Percentiles rank a stretch among this genome's conserved stretches.
Evolutionary conservation across 495 filamentous ascomycete species (phyloP).

Genomic region (Lentithecium fluviatile): DNA sequence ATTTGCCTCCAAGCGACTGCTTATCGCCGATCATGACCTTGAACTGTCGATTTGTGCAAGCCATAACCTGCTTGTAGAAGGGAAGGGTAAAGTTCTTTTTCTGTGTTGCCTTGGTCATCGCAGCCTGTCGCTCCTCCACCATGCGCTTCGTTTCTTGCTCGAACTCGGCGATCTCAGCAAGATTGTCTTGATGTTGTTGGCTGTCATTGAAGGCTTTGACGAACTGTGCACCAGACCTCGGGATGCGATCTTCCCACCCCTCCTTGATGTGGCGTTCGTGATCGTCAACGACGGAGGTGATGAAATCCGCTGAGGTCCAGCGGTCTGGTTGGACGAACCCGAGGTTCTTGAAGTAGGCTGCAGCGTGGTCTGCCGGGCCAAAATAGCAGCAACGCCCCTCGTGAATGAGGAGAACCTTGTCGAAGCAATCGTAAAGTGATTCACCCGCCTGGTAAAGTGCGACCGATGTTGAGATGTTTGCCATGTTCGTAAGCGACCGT

Average conservation of each 20-base stretch:
- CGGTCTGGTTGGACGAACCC: constrained; percentile 61
- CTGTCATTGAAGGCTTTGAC: constrained; percentile 54
- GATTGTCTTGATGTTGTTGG: constrained; percentile 36
- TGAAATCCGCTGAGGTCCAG: constrained; percentile 67
- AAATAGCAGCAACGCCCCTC: constrained; percentile 66
- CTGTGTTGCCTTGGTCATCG: constrained; percentile 49
- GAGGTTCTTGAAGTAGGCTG: constrained; percentile 61
- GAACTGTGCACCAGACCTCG: constrained; percentile 60
- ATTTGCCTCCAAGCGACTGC: constrained; percentile 53
- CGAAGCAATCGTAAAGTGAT: constrained; percentile 65
- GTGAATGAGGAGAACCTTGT: constrained; percentile 69
- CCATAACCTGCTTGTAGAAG: constrained; percentile 65
- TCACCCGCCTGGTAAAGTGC: constrained; percentile 74
- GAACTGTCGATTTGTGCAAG: constrained; percentile 66
- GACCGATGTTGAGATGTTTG: constrained; percentile 59
- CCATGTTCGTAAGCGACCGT: constrained; percentile 62
- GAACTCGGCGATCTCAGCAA: constrained; percentile 48
- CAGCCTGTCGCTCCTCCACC: constrained; percentile 49
- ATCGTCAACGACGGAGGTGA: constrained; percentile 65
- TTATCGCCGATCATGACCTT: constrained; percentile 64
- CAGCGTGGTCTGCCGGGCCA: constrained; percentile 57
- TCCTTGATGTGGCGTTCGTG: constrained; percentile 58
- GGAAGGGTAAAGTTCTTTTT: constrained; percentile 68
- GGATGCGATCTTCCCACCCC: constrained; percentile 61
- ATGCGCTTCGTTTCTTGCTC: constrained; percentile 52